Conservation (phyloP, 768 basidiomycete species). For the Coprinopsis strossmayeri region DNA sequence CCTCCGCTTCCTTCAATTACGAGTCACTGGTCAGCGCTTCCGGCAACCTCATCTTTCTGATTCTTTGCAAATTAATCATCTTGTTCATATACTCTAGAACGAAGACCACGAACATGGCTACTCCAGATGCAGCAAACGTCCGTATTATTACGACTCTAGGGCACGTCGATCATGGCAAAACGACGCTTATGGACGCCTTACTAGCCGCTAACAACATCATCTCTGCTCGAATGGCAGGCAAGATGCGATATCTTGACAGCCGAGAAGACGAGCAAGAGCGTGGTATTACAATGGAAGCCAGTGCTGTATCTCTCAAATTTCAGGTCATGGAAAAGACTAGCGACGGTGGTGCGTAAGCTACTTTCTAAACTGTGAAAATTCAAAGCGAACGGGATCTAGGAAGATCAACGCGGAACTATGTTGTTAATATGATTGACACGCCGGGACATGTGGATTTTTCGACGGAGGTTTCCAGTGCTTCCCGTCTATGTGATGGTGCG, state of each 20-base stretch:
- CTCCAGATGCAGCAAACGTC: constrained; percentile 41
- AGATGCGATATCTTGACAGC: constrained; percentile 91
- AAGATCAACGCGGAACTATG: constrained; percentile 59
- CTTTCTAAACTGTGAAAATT: constrained; percentile 2
- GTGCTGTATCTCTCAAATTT: constrained; percentile 87
- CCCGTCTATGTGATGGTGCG: constrained; percentile 90
- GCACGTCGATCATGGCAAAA: constrained; percentile 95
- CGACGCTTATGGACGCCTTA: constrained; percentile 90
- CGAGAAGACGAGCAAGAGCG: constrained; percentile 96
- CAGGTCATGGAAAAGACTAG: constrained; percentile 57
- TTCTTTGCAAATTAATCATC: too few relatives aligned
- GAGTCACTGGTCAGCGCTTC: constrained; percentile 1
- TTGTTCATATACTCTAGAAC: background rate
- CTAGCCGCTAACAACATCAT: constrained; percentile 98
- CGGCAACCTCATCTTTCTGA: background rate
- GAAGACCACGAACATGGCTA: constrained; percentile 19
- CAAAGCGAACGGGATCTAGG: constrained; percentile 26
- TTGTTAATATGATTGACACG: constrained; percentile 96
- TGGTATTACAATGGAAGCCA: constrained; percentile 99
- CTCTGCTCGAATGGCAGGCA: constrained; percentile 89
- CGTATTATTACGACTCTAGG: constrained; percentile 83
- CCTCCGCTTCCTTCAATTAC: background rate
- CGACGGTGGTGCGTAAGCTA: constrained; percentile 45
- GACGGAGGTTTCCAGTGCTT: constrained; percentile 92
- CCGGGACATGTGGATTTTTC: constrained; percentile 99